Conservation (phyloP, 371 early-diverging fungal species). For the Chytridiales sp. region DNA sequence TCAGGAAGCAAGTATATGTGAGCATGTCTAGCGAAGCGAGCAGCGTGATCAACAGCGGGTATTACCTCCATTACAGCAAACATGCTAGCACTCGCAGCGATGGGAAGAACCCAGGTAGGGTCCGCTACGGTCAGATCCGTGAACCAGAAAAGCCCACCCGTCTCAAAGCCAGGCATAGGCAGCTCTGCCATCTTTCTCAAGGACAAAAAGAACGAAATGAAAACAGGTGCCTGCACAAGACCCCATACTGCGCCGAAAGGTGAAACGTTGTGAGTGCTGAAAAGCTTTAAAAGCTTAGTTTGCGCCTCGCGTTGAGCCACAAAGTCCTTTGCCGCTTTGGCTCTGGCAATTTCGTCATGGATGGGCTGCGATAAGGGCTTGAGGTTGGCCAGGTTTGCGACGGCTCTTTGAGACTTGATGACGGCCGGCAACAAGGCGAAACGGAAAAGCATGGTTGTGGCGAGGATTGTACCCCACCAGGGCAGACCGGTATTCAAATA, state of each 20-base stretch:
- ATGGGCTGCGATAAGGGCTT: conserved; percentile 73
- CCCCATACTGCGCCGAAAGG: conserved; percentile 49
- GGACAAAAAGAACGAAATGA: conserved; percentile 87
- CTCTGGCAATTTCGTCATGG: conserved; percentile 58
- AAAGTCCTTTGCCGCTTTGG: conserved; percentile 52
- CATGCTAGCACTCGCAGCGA: conserved; percentile 68
- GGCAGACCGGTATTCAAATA: conserved; percentile 84
- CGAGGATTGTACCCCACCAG: conserved; percentile 87
- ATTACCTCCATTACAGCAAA: conserved; percentile 77
- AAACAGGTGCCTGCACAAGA: conserved; percentile 78
- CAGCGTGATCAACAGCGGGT: too few species aligned
- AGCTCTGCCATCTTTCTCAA: conserved; percentile 76
- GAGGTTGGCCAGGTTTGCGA: conserved; percentile 70
- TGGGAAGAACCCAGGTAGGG: conserved; percentile 81
- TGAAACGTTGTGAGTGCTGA: conserved; percentile 57
- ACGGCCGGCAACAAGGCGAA: conserved; percentile 71
- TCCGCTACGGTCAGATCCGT: conserved; percentile 78
- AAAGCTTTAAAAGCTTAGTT: conserved; percentile 59
- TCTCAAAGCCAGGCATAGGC: conserved; percentile 78
- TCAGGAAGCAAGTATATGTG: neutral
- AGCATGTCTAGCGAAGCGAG: too few species aligned
- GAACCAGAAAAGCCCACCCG: conserved; percentile 83
- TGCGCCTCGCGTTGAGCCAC: conserved; percentile 55
- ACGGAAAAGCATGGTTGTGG: conserved; percentile 71
- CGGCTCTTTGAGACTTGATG: conserved; percentile 72